Evolutionary conservation across 192 early-diverging fungal species (phyloP), one percentile per base, ranked within the genome.

Genomic region (Entophlyctis helioformis): DNA sequence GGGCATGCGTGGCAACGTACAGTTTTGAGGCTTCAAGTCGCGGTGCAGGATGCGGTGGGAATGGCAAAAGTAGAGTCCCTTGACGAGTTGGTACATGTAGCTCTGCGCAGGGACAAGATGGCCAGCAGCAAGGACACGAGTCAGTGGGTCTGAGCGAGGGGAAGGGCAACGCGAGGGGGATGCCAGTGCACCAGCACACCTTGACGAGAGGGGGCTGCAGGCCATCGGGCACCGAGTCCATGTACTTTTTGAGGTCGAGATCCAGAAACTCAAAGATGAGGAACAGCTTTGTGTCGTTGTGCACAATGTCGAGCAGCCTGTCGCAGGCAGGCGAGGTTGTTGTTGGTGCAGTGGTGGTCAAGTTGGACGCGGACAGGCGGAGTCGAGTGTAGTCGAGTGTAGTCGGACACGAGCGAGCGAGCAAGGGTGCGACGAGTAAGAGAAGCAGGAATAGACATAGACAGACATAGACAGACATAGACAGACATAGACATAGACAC

Each of bases 21-120:
- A 50, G 60, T 98, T 98, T 66, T 96, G 91, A n/a, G 92, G 95
- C 51, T 98, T 98, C 36, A 98, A 66, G 57, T 98, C 95, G 13
- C 95, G 80, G 63, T 98, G 95, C 23, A 98, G 62, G 42, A 95
- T 86, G n/a, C 95, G 76, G 50, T 78, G 81, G 27, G 78, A 75
- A 63, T 98, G 95, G 54, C 92, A 96, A 68, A 82, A 95, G 25
- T 72, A 63, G 15, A 98, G 58, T 13, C 92, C 95, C 51, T 78
- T 74, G 52, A 91, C 47, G 10, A 98, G 67, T 63, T 98, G 95
- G 55, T 76, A 71, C 66, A 87, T 77, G 62, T 92, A 96, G 66
- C 88, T 90, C 90, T 89, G 56, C 20, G 26, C 23, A 29, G 19
- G 2, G 3, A 59, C 26, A 5, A 23, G 12, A 15, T 12, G 7